A percentile compares a stretch with the other conserved stretches of the same genome.
phyloP scores from a whole-genome alignment of 1,284 basidiomycete species.

The Trametes pubescens region DNA sequence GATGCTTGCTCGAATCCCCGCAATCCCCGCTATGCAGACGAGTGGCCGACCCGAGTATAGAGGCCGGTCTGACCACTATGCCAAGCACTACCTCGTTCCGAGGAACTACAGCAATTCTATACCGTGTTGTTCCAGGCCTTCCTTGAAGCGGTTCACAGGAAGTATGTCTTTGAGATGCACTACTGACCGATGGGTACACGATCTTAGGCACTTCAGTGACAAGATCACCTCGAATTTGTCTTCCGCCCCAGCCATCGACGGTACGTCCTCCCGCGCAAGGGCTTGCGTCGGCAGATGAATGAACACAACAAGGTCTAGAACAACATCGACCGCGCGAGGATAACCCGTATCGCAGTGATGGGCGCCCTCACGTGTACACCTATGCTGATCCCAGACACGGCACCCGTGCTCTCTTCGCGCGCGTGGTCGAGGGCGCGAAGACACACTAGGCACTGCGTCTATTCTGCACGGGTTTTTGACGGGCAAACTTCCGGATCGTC shows the following conservation, averaged over 20 bases:
- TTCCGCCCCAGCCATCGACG: neutral
- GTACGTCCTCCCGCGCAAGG: neutral
- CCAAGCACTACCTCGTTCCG: neutral
- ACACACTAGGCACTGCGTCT: neutral
- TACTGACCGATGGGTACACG: neutral
- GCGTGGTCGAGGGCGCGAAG: neutral
- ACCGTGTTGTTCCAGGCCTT: neutral
- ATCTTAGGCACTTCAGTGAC: neutral
- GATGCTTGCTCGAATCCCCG: neutral
- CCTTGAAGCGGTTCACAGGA: neutral
- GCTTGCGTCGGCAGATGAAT: conserved; percentile 1
- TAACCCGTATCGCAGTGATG: conserved; percentile 6
- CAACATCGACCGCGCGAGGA: conserved; percentile 2
- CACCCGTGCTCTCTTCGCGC: neutral
- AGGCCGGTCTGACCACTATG: neutral
- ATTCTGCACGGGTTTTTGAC: conserved; percentile 13
- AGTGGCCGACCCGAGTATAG: neutral
- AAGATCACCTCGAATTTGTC: neutral
- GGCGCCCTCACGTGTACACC: neutral
- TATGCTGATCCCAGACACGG: neutral
- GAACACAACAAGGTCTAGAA: conserved; percentile 1
- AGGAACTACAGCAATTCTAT: neutral
- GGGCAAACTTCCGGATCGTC: conserved; percentile 14
- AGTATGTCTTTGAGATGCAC: neutral
- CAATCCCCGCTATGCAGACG: neutral